A percentile compares a stretch with the other conserved stretches of the same genome.
These are phyloP conservation scores for Nepenthes gracilis DNA, from an alignment of 148 eudicot genomes.

Conservation along the genomic window DNA sequence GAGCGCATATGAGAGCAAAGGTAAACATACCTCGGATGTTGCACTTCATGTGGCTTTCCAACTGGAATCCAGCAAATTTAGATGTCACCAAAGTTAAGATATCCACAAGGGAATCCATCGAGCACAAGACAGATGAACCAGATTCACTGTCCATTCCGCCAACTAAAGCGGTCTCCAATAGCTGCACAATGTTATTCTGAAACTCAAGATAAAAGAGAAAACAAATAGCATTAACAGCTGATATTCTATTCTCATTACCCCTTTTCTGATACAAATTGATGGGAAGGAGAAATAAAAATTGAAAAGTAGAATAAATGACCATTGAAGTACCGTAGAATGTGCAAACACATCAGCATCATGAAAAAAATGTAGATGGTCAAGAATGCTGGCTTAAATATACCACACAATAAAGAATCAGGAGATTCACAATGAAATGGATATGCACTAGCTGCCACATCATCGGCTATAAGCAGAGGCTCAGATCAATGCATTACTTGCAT, in stretches of 20 bases:
- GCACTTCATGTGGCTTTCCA: constrained; percentile 46
- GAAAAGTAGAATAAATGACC: not conserved
- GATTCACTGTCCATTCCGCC: constrained; percentile 53
- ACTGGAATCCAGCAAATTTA: constrained; percentile 17
- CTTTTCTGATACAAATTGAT: not conserved
- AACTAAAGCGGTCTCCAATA: constrained; percentile 55
- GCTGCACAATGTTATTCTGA: constrained; percentile 54
- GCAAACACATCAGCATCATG: too few relatives aligned
- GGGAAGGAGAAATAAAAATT: too few relatives aligned
- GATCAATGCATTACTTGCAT: too few relatives aligned
- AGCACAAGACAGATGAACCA: constrained; percentile 32
- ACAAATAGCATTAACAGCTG: not conserved
- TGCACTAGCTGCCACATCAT: too few relatives aligned
- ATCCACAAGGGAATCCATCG: constrained; percentile 27
- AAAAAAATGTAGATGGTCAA: too few relatives aligned
- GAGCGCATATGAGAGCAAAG: not conserved
- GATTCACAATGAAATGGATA: too few relatives aligned
- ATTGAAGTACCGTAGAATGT: too few relatives aligned
- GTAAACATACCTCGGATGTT: constrained; percentile 53
- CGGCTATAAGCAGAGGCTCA: too few relatives aligned
- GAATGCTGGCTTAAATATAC: too few relatives aligned
- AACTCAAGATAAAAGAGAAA: constrained; percentile 5
- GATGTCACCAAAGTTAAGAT: constrained; percentile 26
- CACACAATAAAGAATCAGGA: too few relatives aligned
- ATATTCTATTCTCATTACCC: not conserved